Evolutionary conservation across 768 basidiomycete species (phyloP).

Genomic region (Terana coerulea): DNA sequence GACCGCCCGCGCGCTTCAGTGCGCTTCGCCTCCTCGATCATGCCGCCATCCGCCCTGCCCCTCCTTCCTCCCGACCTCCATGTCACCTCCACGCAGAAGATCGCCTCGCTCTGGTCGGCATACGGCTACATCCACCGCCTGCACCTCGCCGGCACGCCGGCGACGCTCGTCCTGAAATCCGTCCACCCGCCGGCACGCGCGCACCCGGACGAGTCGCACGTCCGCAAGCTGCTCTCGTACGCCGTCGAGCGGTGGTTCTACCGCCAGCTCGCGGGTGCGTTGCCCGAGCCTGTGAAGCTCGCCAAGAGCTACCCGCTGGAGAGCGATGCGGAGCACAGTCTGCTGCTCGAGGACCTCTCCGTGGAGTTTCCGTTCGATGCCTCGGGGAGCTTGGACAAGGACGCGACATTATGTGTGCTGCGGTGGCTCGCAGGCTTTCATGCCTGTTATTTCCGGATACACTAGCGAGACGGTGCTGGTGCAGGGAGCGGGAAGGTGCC

Average conservation of each 20-base stretch:
- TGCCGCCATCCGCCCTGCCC: conserved; percentile 2
- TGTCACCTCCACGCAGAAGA: not conserved
- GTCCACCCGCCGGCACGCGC: conserved; percentile 12
- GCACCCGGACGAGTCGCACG: conserved; percentile 13
- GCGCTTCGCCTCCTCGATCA: no score
- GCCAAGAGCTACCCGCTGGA: conserved; percentile 1
- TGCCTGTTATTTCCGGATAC: conserved; percentile 7
- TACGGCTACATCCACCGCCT: conserved; percentile 17
- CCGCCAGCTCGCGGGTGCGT: not conserved
- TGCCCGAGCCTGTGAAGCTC: conserved; percentile 3
- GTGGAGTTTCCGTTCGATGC: conserved; percentile 11
- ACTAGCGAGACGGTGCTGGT: not conserved
- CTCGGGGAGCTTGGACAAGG: conserved; percentile 10
- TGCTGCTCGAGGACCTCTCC: conserved; percentile 16
- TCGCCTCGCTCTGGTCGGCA: conserved; percentile 17
- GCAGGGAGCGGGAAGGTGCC: not conserved
- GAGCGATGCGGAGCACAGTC: conserved; percentile 7
- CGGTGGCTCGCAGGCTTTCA: conserved; percentile 16
- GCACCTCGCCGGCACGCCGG: conserved; percentile 4
- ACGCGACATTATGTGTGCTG: conserved; percentile 11
- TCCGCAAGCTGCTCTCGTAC: conserved; percentile 16
- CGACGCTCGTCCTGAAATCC: conserved; percentile 14
- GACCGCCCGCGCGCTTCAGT: no score
- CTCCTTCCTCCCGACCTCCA: conserved; percentile 7
- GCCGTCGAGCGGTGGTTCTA: conserved; percentile 17